Conservation (phyloP, 2,329 filamentous ascomycete genomes). For the Incumbomyces lentus region DNA sequence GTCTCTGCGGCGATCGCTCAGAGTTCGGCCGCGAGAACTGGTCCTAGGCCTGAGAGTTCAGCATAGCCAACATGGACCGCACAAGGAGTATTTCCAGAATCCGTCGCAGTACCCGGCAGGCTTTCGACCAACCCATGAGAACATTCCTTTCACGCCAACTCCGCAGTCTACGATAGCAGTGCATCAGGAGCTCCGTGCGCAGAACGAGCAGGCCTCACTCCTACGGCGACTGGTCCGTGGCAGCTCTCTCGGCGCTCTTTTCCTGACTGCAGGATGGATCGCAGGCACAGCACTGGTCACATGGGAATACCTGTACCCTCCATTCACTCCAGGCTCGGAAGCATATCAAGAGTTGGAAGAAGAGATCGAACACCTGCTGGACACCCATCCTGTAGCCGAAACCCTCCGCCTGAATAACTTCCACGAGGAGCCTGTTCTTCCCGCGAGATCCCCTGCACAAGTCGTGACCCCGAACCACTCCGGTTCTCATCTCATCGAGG, state of each 20-base stretch:
- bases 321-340: constrained; percentile 25
- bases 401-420: constrained; percentile 29
- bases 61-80: constrained; percentile 17
- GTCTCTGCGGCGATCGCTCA: constrained; percentile 9
- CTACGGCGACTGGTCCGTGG: constrained; percentile 11
- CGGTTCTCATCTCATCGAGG: constrained; percentile 26
- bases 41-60: neutral
- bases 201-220: neutral
- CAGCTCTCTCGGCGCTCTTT: constrained; percentile 13
- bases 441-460: constrained; percentile 26
- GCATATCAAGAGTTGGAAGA: constrained; percentile 25
- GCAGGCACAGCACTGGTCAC: constrained; percentile 19
- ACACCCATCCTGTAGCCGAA: constrained; percentile 29
- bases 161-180: neutral
- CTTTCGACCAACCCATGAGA: constrained; percentile 4
- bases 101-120: constrained; percentile 17
- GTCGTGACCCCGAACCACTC: constrained; percentile 7
- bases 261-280: constrained; percentile 10
- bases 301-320: constrained; percentile 20
- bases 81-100: constrained; percentile 22
- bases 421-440: constrained; percentile 27
- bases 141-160: neutral
- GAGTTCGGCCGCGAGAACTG: neutral
- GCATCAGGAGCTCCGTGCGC: neutral
- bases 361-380: constrained; percentile 25